phyloP scores from a whole-genome alignment of 352 stramenopile genomes.

The Globisporangium okanoganense region DNA sequence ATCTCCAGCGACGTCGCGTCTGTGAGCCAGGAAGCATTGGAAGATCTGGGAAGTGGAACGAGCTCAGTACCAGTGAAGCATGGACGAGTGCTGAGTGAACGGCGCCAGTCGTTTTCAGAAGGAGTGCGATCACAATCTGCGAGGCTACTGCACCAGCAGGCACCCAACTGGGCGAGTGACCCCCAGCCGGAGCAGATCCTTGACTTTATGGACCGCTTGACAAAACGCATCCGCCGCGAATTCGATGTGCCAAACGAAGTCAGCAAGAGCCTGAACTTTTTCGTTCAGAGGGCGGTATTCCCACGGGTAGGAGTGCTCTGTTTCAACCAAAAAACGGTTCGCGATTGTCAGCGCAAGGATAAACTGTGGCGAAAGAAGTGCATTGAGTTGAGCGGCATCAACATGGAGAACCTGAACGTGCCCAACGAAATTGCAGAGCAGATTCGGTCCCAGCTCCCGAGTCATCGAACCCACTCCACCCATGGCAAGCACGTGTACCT shows the following conservation, averaged over 20 bases:
- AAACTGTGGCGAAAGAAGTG: conserved; percentile 82
- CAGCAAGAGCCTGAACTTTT: conserved; percentile 72
- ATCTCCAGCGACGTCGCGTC: conserved; percentile 59
- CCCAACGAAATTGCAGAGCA: conserved; percentile 49
- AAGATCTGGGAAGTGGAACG: conserved; percentile 24
- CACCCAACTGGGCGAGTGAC: conserved; percentile 51
- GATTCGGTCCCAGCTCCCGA: conserved; percentile 50
- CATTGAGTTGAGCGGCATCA: conserved; percentile 49
- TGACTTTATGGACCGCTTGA: conserved; percentile 71
- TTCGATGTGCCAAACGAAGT: conserved; percentile 70
- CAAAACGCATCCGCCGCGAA: conserved; percentile 59
- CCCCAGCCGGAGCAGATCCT: conserved; percentile 71
- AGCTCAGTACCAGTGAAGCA: not conserved
- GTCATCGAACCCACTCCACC: conserved; percentile 31
- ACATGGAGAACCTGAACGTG: conserved; percentile 66
- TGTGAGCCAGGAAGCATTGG: conserved; percentile 55
- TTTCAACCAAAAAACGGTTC: conserved; percentile 61
- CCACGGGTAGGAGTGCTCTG: conserved; percentile 68
- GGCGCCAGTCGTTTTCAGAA: conserved; percentile 14
- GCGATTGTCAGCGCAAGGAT: conserved; percentile 80
- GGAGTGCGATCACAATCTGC: not conserved
- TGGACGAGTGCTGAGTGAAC: conserved; percentile 2
- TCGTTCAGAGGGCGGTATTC: conserved; percentile 77
- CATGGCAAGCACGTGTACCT: conserved; percentile 38
- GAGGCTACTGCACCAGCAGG: conserved; percentile 14